phyloP scores from a whole-genome alignment of 306 rosid genomes.

The Arachis hypogaea region DNA sequence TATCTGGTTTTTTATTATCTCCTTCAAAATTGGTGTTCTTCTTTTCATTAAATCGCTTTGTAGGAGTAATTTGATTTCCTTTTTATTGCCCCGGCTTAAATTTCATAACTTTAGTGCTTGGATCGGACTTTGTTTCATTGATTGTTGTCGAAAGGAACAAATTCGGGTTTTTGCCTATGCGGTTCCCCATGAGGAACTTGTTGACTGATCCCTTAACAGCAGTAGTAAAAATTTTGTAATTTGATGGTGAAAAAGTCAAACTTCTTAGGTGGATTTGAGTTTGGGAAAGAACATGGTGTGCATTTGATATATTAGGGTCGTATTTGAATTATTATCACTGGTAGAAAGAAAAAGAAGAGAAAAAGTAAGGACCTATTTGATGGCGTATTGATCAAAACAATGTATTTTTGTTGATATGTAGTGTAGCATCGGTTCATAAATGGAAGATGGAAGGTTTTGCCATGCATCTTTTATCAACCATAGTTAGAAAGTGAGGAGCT shows the following conservation, averaged over 20 bases:
- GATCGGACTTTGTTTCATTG: slow-evolving; percentile 24
- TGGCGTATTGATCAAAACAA: neutral
- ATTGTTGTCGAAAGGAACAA: neutral
- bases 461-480: neutral
- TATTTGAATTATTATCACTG: neutral
- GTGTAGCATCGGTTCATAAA: neutral
- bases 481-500: slow-evolving; percentile 22
- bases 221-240: neutral
- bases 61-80: neutral
- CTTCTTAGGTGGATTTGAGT: neutral
- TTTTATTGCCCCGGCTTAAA: slow-evolving; percentile 4
- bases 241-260: neutral
- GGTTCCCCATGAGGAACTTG: neutral
- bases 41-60: neutral
- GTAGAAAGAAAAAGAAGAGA: too few relatives aligned
- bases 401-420: slow-evolving; percentile 7
- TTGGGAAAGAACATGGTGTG: neutral
- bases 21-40: neutral
- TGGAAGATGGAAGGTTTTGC: slow-evolving; percentile 14
- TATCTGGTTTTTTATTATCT: slow-evolving; percentile 43
- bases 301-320: slow-evolving; percentile 16
- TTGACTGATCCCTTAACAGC: neutral
- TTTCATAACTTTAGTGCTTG: slow-evolving; percentile 27
- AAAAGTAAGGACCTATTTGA: neutral
- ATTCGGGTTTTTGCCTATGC: neutral